phyloP scores from a whole-genome alignment of 352 stramenopile species.

The Pythium dissimile region DNA sequence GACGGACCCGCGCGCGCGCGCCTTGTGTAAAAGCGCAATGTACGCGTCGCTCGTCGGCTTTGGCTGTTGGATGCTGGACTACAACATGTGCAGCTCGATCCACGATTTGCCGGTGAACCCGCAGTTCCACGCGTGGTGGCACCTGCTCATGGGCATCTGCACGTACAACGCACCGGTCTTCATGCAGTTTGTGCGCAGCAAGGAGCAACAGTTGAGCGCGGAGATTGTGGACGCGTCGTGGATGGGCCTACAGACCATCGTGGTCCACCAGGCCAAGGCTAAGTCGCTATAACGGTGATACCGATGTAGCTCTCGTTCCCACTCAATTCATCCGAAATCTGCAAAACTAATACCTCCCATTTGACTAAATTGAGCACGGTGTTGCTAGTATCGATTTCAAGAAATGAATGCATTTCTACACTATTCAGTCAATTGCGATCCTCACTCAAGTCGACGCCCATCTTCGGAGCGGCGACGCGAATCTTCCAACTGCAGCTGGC shows the following conservation, averaged over 20 bases:
- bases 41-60: slow-evolving; percentile 53
- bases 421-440: no score
- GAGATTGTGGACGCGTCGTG: slow-evolving; percentile 29
- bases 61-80: slow-evolving; percentile 71
- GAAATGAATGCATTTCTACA: no score
- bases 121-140: slow-evolving; percentile 79
- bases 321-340: background rate
- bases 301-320: no score
- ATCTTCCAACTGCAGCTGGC: slow-evolving; percentile 61
- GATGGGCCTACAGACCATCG: slow-evolving; percentile 24
- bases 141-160: slow-evolving; percentile 77
- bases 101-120: slow-evolving; percentile 59
- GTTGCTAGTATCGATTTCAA: no score
- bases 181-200: slow-evolving; percentile 57
- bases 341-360: no score
- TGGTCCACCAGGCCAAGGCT: slow-evolving; percentile 28
- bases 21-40: slow-evolving; percentile 57
- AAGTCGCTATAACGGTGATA: slow-evolving; percentile 18
- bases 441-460: background rate
- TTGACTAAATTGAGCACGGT: no score
- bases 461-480: background rate
- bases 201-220: slow-evolving; percentile 56
- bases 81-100: slow-evolving; percentile 61
- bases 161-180: slow-evolving; percentile 73
- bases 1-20: slow-evolving; percentile 38